A percentile compares a stretch with the other conserved stretches of the same genome.
Evolutionary conservation across 73 alveolate genomes (phyloP).

Genomic region (Symbiodinium pilosum): DNA sequence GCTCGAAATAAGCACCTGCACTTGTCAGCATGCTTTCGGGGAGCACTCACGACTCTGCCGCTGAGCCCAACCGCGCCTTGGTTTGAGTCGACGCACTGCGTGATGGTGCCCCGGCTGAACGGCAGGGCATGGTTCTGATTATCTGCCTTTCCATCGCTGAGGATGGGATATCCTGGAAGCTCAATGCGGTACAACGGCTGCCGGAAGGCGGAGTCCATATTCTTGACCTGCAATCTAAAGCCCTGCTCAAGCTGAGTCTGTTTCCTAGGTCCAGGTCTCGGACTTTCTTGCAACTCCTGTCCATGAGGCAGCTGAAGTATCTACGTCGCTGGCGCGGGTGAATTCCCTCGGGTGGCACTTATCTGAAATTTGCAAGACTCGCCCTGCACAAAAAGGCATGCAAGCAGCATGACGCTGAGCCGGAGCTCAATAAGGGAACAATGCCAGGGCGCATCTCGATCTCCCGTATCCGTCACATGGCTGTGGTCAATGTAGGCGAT

Average conservation of each 20-base stretch:
- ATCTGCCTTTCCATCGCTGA: conserved; percentile 86
- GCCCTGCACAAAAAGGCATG: not conserved
- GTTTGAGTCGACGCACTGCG: conserved; percentile 79
- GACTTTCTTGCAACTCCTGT: conserved; percentile 55
- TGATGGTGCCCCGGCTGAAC: conserved; percentile 80
- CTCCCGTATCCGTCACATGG: conserved; percentile 12
- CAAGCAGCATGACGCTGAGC: too few species aligned
- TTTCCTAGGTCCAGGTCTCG: not conserved
- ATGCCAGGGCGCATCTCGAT: not conserved
- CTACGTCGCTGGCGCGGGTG: conserved; percentile 78
- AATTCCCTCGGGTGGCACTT: not conserved
- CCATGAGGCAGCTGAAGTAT: conserved; percentile 83
- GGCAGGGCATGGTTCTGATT: conserved; percentile 90
- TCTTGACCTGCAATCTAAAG: conserved; percentile 56
- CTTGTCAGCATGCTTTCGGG: too few species aligned
- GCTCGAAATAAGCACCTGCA: conserved; percentile 76
- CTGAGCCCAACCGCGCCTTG: too few species aligned
- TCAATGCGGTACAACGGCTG: conserved; percentile 80
- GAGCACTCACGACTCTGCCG: too few species aligned
- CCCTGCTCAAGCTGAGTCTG: not conserved
- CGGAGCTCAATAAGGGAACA: too few species aligned
- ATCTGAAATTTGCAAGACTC: too few species aligned
- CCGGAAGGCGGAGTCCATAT: conserved; percentile 57
- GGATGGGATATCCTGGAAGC: conserved; percentile 82
- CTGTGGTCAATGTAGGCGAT: conserved; percentile 81